Conservation (phyloP, 2,329 filamentous ascomycete species). For the Aphanocladium album region DNA sequence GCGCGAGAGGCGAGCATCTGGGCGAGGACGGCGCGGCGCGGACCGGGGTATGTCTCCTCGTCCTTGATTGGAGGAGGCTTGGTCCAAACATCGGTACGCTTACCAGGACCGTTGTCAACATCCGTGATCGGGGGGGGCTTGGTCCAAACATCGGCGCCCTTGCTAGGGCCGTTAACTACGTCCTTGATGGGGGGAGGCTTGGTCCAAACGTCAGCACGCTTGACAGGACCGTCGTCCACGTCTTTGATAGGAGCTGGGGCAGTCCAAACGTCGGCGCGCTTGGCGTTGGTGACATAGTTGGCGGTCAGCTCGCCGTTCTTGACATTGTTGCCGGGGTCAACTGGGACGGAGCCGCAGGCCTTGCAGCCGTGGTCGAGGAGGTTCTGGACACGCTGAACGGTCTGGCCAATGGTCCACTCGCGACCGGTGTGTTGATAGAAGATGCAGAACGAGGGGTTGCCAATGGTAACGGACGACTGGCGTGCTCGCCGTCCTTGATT, state of each 20-base stretch:
- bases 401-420: slow-evolving; percentile 15
- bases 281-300: slow-evolving; percentile 15
- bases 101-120: too few species aligned
- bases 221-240: not conserved
- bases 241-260: not conserved
- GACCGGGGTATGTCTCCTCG: not conserved
- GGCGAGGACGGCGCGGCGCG: not conserved
- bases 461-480: slow-evolving; percentile 11
- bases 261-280: slow-evolving; percentile 5
- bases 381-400: slow-evolving; percentile 9
- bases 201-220: not conserved
- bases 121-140: too few species aligned
- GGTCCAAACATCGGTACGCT: too few species aligned
- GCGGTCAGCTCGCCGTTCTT: slow-evolving; percentile 15
- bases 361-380: slow-evolving; percentile 9
- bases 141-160: too few species aligned
- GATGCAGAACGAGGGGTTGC: slow-evolving; percentile 13
- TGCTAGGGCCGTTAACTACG: too few species aligned
- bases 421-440: slow-evolving; percentile 16
- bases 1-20: slow-evolving; percentile 5
- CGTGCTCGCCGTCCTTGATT: slow-evolving; percentile 12
- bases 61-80: not conserved
- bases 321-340: slow-evolving; percentile 16
- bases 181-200: too few species aligned
- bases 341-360: slow-evolving; percentile 10